These are phyloP conservation scores for Baorangia bicolor DNA, from an alignment of 768 basidiomycete species.

Conservation along the genomic window DNA sequence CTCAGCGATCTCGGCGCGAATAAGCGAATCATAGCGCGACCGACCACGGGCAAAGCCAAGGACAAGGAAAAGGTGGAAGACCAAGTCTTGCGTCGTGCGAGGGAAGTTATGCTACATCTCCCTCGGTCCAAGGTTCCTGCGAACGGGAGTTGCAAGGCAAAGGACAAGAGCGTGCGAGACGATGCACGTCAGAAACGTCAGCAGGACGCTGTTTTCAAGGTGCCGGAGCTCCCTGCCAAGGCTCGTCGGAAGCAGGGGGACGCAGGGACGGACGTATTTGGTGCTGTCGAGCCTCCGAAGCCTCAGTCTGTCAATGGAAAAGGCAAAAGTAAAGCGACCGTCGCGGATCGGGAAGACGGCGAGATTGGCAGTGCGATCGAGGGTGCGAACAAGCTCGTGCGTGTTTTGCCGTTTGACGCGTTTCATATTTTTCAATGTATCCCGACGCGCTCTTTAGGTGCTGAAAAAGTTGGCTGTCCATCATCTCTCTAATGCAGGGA, in stretches of 20 bases:
- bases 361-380: conserved; percentile 40
- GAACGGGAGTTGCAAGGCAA: conserved; percentile 7
- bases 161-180: neutral
- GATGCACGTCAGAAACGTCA: neutral
- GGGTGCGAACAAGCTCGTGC: conserved; percentile 61
- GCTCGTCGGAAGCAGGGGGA: conserved; percentile 17
- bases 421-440: neutral
- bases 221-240: conserved; percentile 45
- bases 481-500: conserved; percentile 31
- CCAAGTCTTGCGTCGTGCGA: conserved; percentile 33
- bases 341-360: conserved; percentile 24
- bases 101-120: conserved; percentile 39
- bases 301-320: conserved; percentile 28
- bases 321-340: conserved; percentile 37
- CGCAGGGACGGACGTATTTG: conserved; percentile 33
- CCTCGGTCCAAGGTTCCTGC: conserved; percentile 26
- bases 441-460: conserved; percentile 21
- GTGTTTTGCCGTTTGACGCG: conserved; percentile 14
- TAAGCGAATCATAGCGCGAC: conserved; percentile 22
- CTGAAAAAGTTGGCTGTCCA: conserved; percentile 41
- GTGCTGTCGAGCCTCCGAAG: conserved; percentile 20
- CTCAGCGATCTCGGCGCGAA: conserved; percentile 19
- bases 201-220: conserved; percentile 38
- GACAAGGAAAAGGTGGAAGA: conserved; percentile 25
- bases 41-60: conserved; percentile 17